Evolutionary conservation across 1,284 basidiomycete species (phyloP), one percentile per base, ranked within the genome.

Genomic region (Leccinum huronense): DNA sequence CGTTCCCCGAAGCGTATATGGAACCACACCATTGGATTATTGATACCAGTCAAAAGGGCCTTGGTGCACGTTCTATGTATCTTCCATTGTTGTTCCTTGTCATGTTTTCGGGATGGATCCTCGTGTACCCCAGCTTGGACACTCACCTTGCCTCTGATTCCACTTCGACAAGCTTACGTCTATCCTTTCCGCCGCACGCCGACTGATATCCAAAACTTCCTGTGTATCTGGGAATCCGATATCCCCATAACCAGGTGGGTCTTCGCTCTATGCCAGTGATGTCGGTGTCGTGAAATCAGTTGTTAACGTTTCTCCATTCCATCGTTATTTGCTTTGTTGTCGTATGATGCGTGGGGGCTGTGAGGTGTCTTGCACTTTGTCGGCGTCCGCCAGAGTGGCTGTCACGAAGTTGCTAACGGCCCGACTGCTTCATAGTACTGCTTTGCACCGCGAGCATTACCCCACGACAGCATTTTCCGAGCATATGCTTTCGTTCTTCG

Each of bases 151-250:
- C 87, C 67, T 91, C 87, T 63, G 71, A 76, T 67, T 86, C 85
- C 5, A 90, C 79, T 69, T 80, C 78, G 13, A 79, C 72, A 61
- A 80, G 77, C 78, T 92, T 91, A 72, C 83, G 79, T 68, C 79
- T 79, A 71, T 93, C 88, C 81, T 89, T 67, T 86, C 83, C 67
- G 81, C 82, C 3, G 94, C 94, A 63, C 79, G 78, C 63, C 80
- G 79, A 73, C 96, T 96, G 68, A 95, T 91, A 59, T 81, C 82
- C 53, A 80, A 81, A 16, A 87, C 89, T 70, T 91, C 84, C 75
- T 95, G 94, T 3, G 95, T 95, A 66, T 82, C 81, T 1, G 95
- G 95, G 72, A 97, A 96, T 1, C 89, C 91, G 62, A 96, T 94
- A 66, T 90, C 82, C 93, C 92, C 94, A 75, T 91, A 96, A 27